Base-by-base conservation (phyloP, 768 basidiomycete genomes). In the Pisolithus microcarpus region DNA sequence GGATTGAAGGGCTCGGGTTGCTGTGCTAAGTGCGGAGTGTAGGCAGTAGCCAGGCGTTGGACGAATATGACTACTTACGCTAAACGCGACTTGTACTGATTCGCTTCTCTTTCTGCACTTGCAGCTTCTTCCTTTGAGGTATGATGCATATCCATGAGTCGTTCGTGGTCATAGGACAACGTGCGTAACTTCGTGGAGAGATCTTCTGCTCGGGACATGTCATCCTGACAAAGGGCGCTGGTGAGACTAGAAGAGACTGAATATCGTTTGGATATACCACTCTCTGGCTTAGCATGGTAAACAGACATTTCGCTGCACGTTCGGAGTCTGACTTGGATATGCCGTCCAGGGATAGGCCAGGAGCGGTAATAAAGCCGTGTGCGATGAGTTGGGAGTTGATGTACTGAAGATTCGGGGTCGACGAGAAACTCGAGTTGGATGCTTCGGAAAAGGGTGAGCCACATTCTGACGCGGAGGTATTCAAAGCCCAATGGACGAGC, bases 311-410 rank as follows among this genome's bases (percentile, higher is more conserved):
- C 4, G 84, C 76, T 21, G 83, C 67, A 21, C 69, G 69, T 18
- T 85, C 81, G 16, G 75, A 72, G 31, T 85, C 75, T 4, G 74
- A 63, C 44, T 73, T 74, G 0, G 79, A 73, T 11, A 85, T 66
- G 0, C 85, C 84, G 0, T 87, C 85, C 36, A 92, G 70, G 11
- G 73, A 79, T 18, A 92, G 66, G 0, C 90, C 89, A 0, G 83
- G 80, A 1, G 75, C 60, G 9, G 78, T 60, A 1, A 77, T 68
- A 57, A 87, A 92, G 7, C 91, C 91, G 69, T 92, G 90, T 2
- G 90, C 84, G 44, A 88, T 67, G 6, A 93, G 77, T 57, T 93
- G 91, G 18, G 84, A 72, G 61, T 91, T 92, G 61, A 91, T 75
- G 61, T 87, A 91, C 51, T 89, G 83, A 23, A 89, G 64, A 52